phyloP scores from a whole-genome alignment of 202 grass and related monocot species.

The Cymbopogon flexuosus region DNA sequence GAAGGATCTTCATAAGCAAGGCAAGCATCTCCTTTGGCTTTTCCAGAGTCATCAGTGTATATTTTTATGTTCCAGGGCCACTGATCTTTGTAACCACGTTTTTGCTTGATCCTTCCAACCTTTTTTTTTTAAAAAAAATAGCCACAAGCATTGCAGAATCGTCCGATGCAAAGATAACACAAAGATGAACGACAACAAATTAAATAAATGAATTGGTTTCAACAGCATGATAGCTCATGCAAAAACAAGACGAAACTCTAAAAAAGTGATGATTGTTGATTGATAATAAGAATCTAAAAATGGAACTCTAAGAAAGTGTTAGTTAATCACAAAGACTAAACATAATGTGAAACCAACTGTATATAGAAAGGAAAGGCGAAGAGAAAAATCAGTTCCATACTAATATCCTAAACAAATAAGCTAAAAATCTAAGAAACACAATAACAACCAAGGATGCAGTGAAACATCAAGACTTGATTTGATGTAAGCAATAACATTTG shows the following conservation, averaged over 20 bases:
- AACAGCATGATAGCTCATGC: background rate
- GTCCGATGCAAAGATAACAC: background rate
- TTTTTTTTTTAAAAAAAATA: constrained; percentile 18
- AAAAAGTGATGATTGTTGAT: background rate
- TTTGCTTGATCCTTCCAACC: constrained; percentile 99
- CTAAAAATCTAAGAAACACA: background rate
- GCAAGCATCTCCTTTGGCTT: constrained; percentile 90
- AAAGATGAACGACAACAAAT: background rate
- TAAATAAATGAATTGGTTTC: background rate
- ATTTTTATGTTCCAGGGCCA: constrained; percentile 99
- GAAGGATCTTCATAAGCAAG: constrained; percentile 98
- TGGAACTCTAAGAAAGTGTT: background rate
- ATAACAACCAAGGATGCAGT: background rate
- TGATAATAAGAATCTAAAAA: background rate
- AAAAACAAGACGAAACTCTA: background rate
- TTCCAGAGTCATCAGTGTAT: constrained; percentile 88
- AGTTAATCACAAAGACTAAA: background rate
- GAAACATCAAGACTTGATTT: background rate
- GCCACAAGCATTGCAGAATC: background rate
- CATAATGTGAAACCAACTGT: constrained; percentile 7
- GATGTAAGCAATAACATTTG: background rate
- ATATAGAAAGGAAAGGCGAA: background rate
- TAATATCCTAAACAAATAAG: background rate
- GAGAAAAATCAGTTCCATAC: background rate
- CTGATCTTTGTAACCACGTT: constrained; percentile 95